Percentiles rank a stretch among this genome's conserved stretches.
These are phyloP conservation scores for Hordeum vulgare DNA, from an alignment of 176 grass and related monocot species.

Conservation along the genomic window DNA sequence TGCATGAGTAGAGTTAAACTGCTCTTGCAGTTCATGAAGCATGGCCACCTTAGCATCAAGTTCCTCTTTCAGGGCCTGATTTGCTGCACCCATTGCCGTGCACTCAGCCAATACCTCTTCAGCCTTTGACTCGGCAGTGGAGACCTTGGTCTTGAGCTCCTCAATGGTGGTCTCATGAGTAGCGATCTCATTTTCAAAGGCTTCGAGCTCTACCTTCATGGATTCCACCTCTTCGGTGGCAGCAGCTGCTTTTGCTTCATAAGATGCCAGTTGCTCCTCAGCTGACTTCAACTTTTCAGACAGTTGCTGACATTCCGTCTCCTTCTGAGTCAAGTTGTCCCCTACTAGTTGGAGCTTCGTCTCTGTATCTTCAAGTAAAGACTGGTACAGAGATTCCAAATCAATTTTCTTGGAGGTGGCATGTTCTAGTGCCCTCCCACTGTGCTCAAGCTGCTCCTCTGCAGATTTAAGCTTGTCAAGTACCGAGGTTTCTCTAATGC, in stretches of 20 bases:
- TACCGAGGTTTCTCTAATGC: slow-evolving; percentile 42
- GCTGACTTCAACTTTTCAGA: slow-evolving; percentile 44
- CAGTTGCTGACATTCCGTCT: slow-evolving; percentile 41
- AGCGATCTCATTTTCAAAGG: slow-evolving; percentile 60
- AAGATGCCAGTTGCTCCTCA: slow-evolving; percentile 50
- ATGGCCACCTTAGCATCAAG: slow-evolving; percentile 49
- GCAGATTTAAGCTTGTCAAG: slow-evolving; percentile 68
- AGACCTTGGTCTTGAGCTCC: slow-evolving; percentile 42
- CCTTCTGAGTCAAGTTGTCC: slow-evolving; percentile 50
- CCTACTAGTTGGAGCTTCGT: slow-evolving; percentile 52
- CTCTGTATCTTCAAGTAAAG: slow-evolving; percentile 78
- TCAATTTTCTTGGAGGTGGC: slow-evolving; percentile 69
- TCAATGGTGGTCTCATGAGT: slow-evolving; percentile 53
- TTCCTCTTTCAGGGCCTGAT: slow-evolving; percentile 51
- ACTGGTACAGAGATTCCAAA: slow-evolving; percentile 56
- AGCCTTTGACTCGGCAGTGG: slow-evolving; percentile 48
- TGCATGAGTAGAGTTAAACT: slow-evolving; percentile 40
- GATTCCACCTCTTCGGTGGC: slow-evolving; percentile 54
- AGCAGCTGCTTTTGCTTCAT: slow-evolving; percentile 44
- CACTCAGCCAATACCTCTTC: slow-evolving; percentile 47
- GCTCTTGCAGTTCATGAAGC: slow-evolving; percentile 54
- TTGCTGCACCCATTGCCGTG: slow-evolving; percentile 32
- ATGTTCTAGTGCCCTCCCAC: slow-evolving; percentile 56
- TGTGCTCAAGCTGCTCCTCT: slow-evolving; percentile 71
- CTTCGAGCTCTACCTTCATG: slow-evolving; percentile 71